Conservation (phyloP, 1,284 basidiomycete genomes). For the Sanghuangporus baumii region DNA sequence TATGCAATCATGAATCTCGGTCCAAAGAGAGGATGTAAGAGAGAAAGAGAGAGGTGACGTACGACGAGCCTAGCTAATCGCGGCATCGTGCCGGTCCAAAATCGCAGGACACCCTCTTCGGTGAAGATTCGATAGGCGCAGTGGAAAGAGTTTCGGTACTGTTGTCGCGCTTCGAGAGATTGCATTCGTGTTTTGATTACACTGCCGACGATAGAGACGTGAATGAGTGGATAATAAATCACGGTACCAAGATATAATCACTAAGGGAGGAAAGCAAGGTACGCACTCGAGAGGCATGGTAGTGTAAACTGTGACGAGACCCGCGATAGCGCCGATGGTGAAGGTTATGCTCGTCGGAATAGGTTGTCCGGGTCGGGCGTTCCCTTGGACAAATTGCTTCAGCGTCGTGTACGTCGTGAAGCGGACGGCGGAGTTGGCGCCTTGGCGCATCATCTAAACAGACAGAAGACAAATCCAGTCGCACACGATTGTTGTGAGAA, state of each 20-base stretch:
- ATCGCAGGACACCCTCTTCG: constrained; percentile 81
- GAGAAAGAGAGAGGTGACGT: constrained; percentile 30
- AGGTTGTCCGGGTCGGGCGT: constrained; percentile 75
- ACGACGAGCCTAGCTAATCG: constrained; percentile 81
- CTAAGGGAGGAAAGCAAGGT: constrained; percentile 2
- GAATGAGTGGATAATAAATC: background rate
- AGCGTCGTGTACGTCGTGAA: constrained; percentile 94
- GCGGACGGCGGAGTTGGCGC: constrained; percentile 94
- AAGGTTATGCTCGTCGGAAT: constrained; percentile 90
- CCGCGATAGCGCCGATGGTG: constrained; percentile 89
- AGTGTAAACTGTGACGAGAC: constrained; percentile 90
- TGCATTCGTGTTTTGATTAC: constrained; percentile 99
- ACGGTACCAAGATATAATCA: background rate
- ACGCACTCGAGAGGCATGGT: constrained; percentile 89
- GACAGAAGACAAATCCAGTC: background rate
- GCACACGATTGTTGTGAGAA: background rate
- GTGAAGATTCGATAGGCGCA: constrained; percentile 90
- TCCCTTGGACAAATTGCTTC: constrained; percentile 89
- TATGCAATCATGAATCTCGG: background rate
- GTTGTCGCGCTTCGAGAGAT: constrained; percentile 73
- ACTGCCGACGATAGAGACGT: constrained; percentile 36
- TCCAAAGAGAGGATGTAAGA: background rate
- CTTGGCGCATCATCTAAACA: constrained; percentile 92
- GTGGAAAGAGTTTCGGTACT: constrained; percentile 91
- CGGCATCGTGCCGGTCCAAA: constrained; percentile 97